Conservation (phyloP, 225 moss, liverwort and hornwort genomes). For the Marchantia paleacea region DNA sequence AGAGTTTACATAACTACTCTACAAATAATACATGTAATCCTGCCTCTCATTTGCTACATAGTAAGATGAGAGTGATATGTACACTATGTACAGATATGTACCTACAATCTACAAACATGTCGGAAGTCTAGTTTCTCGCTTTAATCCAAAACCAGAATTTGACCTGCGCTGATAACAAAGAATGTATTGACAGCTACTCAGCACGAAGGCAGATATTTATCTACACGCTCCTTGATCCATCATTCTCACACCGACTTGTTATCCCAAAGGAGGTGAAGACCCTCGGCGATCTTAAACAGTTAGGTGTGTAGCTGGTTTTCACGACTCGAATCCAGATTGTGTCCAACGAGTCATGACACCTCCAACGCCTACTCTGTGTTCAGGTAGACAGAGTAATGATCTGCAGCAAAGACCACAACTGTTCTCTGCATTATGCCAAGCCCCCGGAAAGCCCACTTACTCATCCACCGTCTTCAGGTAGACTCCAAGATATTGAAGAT, state of each 20-base stretch:
- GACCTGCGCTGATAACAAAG: slow-evolving; percentile 7
- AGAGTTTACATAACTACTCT: not conserved
- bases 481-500: slow-evolving; percentile 84
- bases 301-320: not conserved
- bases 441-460: not conserved
- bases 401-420: not conserved
- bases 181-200: slow-evolving; percentile 18
- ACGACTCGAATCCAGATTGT: not conserved
- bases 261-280: not conserved
- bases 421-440: not conserved
- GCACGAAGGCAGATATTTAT: not conserved
- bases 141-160: not conserved
- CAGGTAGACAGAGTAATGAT: not conserved
- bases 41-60: not conserved
- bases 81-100: not conserved
- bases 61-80: not conserved
- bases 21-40: slow-evolving; percentile 3
- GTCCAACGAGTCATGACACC: too few relatives aligned
- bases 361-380: not conserved
- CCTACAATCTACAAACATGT: not conserved
- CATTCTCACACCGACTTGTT: not conserved
- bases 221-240: not conserved
- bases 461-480: slow-evolving; percentile 69
- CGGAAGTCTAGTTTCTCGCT: not conserved
- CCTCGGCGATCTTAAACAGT: not conserved